Evolutionary conservation across 305 asterid genomes (phyloP).

Genomic region (Solanum hybrid): DNA sequence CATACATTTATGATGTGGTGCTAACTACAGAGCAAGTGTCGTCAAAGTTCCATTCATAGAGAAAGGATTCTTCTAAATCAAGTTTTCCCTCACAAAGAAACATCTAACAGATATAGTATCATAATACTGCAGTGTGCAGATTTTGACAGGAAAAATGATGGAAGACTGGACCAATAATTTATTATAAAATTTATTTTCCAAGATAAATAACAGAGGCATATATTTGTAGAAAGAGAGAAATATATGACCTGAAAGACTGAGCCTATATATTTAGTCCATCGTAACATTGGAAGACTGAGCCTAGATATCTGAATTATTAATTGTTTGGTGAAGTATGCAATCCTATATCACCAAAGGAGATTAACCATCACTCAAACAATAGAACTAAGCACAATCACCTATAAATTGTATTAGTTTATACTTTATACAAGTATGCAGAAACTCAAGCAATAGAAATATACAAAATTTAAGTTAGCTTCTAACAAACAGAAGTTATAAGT

Average conservation of each 20-base stretch:
- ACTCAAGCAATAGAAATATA: not conserved
- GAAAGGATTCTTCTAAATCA: not conserved
- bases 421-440: not conserved
- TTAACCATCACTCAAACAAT: not conserved
- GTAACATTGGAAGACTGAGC: not conserved
- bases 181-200: not conserved
- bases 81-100: not conserved
- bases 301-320: not conserved
- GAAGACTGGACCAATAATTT: not conserved
- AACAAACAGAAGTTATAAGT: not conserved
- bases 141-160: not conserved
- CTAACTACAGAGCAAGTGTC: not conserved
- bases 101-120: not conserved
- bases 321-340: not conserved
- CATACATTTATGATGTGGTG: slow-evolving; percentile 5
- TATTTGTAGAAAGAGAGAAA: not conserved
- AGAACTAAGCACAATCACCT: not conserved
- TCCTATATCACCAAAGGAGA: not conserved
- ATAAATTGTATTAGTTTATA: not conserved
- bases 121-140: not conserved
- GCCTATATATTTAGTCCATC: not conserved
- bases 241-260: not conserved
- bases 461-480: not conserved
- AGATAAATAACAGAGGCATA: not conserved
- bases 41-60: not conserved